Evolutionary conservation across 2,329 filamentous ascomycete genomes (phyloP).

Genomic region (Fusarium staphyleae): DNA sequence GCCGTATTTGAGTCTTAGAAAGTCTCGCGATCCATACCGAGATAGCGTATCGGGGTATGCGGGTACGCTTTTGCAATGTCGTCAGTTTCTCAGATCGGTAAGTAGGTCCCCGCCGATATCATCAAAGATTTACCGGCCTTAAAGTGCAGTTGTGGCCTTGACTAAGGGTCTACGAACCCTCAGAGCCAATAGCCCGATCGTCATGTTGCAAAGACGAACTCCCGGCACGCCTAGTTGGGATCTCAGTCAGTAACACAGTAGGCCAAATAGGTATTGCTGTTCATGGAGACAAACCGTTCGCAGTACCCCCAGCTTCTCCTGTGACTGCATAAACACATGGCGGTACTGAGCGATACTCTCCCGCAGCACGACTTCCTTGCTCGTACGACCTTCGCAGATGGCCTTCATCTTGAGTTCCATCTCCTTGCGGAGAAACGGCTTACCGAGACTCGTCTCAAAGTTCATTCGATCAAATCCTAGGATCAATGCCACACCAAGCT

Average conservation of each 20-base stretch:
- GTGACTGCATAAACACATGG: constrained; percentile 82
- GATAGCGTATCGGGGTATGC: constrained; percentile 19
- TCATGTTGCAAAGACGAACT: constrained; percentile 45
- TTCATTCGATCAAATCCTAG: constrained; percentile 95
- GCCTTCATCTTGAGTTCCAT: constrained; percentile 98
- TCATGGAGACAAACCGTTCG: constrained; percentile 60
- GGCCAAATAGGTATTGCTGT: neutral
- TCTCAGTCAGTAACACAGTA: constrained; percentile 34
- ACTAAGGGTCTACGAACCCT: constrained; percentile 41
- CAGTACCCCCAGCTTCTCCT: constrained; percentile 74
- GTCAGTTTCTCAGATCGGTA: constrained; percentile 30
- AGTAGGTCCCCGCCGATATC: constrained; percentile 17
- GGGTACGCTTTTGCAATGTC: constrained; percentile 25
- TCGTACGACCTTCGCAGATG: constrained; percentile 87
- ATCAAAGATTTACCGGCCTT: constrained; percentile 9
- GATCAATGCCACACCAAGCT: constrained; percentile 88
- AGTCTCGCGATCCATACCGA: constrained; percentile 28
- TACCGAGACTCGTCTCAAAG: constrained; percentile 89
- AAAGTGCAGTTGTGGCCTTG: constrained; percentile 33
- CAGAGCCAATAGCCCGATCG: constrained; percentile 12
- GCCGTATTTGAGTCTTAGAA: constrained; percentile 23
- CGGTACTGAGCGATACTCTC: constrained; percentile 89
- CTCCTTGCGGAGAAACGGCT: constrained; percentile 95
- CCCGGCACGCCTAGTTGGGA: constrained; percentile 47
- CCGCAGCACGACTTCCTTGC: constrained; percentile 75